Conservation (phyloP, 495 filamentous ascomycete genomes). For the Margaritispora aquatica region DNA sequence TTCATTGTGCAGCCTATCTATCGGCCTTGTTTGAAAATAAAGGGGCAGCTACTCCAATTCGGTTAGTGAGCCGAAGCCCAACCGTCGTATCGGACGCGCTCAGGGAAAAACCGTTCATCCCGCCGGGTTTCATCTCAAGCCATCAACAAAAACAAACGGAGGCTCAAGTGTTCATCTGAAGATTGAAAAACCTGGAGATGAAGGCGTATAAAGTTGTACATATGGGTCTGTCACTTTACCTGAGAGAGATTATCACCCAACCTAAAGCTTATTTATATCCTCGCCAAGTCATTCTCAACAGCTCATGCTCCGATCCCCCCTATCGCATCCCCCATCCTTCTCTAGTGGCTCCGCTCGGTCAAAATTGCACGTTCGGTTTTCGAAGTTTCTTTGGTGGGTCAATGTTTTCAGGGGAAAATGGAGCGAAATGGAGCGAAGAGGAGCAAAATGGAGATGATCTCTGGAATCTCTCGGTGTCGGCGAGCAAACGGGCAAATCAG, state of each 20-base stretch:
- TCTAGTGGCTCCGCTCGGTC: not conserved
- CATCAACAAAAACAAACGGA: not conserved
- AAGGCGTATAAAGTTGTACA: not conserved
- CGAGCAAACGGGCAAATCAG: not conserved
- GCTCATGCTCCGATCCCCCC: not conserved
- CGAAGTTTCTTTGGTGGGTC: not conserved
- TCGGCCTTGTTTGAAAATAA: not conserved
- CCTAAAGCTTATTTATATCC: not conserved
- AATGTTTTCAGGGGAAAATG: too few relatives aligned
- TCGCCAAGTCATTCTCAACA: not conserved
- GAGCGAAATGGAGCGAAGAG: too few relatives aligned
- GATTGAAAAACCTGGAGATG: not conserved
- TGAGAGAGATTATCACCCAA: not conserved
- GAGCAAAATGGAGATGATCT: too few relatives aligned
- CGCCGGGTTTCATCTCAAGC: not conserved
- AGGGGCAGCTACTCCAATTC: not conserved
- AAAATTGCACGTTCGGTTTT: not conserved
- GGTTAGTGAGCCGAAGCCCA: not conserved
- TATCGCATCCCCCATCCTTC: not conserved
- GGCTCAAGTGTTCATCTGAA: not conserved
- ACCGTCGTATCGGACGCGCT: not conserved
- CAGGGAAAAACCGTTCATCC: not conserved
- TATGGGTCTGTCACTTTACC: not conserved
- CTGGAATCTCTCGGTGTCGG: not conserved
- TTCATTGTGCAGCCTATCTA: too few relatives aligned